These are phyloP conservation scores for Taxillus chinensis DNA, from an alignment of 164 flowering plant species.

Conservation along the genomic window DNA sequence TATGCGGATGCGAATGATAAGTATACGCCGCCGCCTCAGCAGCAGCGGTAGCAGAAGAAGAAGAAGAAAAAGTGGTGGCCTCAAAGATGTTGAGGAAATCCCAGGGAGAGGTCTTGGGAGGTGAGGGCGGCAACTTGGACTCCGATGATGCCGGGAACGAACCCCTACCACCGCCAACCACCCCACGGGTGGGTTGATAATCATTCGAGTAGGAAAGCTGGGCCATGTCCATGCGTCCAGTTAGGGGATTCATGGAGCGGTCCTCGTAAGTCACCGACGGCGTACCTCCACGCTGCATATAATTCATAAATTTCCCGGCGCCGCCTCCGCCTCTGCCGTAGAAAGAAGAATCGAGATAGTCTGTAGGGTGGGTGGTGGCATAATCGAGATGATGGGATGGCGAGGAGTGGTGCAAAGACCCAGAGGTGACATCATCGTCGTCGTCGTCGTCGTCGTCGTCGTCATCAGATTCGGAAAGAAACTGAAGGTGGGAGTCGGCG, in stretches of 20 bases:
- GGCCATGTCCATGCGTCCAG: slow-evolving; percentile 22
- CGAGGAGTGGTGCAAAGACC: slow-evolving; percentile 24
- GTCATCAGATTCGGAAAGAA: slow-evolving; percentile 30
- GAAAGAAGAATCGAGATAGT: neutral
- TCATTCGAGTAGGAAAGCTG: slow-evolving; percentile 18
- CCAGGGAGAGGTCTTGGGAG: slow-evolving; percentile 66
- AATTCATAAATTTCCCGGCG: slow-evolving; percentile 42
- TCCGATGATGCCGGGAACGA: slow-evolving; percentile 34
- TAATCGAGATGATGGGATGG: slow-evolving; percentile 14
- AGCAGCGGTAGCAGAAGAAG: neutral
- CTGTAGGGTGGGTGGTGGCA: no score
- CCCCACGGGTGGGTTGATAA: no score
- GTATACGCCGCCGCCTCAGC: slow-evolving; percentile 18
- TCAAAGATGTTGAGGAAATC: slow-evolving; percentile 76
- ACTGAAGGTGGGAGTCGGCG: slow-evolving; percentile 36
- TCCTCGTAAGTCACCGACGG: slow-evolving; percentile 59
- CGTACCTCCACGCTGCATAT: slow-evolving; percentile 48
- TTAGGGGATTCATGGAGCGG: slow-evolving; percentile 41
- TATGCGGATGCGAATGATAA: slow-evolving; percentile 26
- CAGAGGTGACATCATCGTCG: slow-evolving; percentile 9
- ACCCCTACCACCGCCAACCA: no score
- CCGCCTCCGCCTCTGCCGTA: slow-evolving; percentile 1
- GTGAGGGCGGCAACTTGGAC: slow-evolving; percentile 83
- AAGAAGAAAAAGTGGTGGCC: neutral
- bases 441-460: no score